Base-by-base conservation (phyloP, 345 rosid genomes). In the Microcos paniculata region DNA sequence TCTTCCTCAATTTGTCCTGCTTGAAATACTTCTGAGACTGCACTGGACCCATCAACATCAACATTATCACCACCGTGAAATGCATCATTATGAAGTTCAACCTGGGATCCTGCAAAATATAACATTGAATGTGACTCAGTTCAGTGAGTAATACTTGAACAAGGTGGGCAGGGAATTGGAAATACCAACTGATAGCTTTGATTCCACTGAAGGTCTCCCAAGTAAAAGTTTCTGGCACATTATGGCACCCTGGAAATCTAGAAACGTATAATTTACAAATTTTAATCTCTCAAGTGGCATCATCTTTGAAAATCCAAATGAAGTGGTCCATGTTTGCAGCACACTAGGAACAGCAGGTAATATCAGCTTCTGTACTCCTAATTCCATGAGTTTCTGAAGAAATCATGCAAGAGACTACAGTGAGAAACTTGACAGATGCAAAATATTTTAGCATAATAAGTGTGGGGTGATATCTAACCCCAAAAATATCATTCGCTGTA, bases 221-320 rank as follows among this genome's bases (percentile, higher is more conserved):
- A 30, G 72, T 57, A 92, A 73, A 24, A 75, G 70, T 78, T 90
- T 92, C 78, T 85, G 90, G 88, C 98, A 94, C 85, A 85, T 79
- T 66, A 85, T 61, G 42, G 97, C 90, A 72, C 80, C 93, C 77
- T 83, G 90, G 75, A 94, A 94, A 80, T 91, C 91, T 78, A 94
- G 75, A 84, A 92, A 87, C 30, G 90, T 82, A 73, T 74, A 84
- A 68, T 87, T 79, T 57, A 87, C 48, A 67, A 89, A 87, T 51
- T 83, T 30, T 76, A 82, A 73, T 82, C 86, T 90, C 82, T 92
- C 91, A 12, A 75, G 58, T 4, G 77, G 65, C n/a, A 77, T 79
- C 91, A 89, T 85, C 82, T 81, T 77, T 69, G 91, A 57, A 84
- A 90, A 94, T 31, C 97, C 98, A 82, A 94, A 94, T 28, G 97